Conservation (phyloP, 257 asterid species). For the Nicotiana knightiana region DNA sequence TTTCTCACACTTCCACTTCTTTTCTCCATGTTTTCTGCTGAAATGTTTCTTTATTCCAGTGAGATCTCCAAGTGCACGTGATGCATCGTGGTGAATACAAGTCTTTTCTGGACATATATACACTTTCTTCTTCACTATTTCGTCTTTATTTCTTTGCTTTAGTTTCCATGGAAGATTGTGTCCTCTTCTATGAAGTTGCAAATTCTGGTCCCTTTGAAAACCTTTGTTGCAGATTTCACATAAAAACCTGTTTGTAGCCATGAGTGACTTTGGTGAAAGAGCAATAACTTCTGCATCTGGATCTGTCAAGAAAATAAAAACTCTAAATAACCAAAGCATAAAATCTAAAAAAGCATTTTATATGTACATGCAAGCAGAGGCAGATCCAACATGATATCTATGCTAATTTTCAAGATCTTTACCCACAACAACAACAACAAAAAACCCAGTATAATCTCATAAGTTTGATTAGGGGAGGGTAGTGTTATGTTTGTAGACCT, state of each 20-base stretch:
- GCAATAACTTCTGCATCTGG: conserved; percentile 95
- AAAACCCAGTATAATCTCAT: no score
- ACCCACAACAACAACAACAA: no score
- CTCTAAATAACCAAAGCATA: background rate
- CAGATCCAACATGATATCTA: background rate
- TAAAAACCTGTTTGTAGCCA: conserved; percentile 84
- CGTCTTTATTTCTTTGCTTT: conserved; percentile 59
- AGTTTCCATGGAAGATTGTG: conserved; percentile 98
- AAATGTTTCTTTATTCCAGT: conserved; percentile 91
- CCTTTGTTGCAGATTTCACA: conserved; percentile 97
- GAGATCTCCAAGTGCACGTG: conserved; percentile 81
- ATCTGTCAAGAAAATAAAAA: conserved; percentile 33
- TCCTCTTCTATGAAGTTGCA: conserved; percentile 90
- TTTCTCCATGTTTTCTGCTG: conserved; percentile 90
- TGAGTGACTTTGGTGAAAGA: conserved; percentile 73
- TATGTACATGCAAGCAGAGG: background rate
- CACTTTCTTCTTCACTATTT: conserved; percentile 62
- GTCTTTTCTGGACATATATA: conserved; percentile 83
- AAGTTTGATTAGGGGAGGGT: no score
- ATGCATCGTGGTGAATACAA: conserved; percentile 83
- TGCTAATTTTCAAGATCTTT: background rate
- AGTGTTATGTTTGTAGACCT: no score
- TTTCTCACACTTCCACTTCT: conserved; percentile 94
- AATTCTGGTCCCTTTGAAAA: conserved; percentile 81
- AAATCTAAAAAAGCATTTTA: background rate